Evolutionary conservation across 306 rosid species (phyloP).

Genomic region (Cucumis sativus): Cucumber_9930_V3 NC_026659.2:29511501-29512000

Average conservation of each 20-base stretch:
- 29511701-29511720: conserved; percentile 12
- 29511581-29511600: neutral
- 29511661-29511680: conserved; percentile 91
- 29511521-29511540: neutral
- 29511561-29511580: neutral
- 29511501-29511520: neutral
- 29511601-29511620: conserved; percentile 59
- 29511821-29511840: neutral
- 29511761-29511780: neutral
- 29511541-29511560: neutral
- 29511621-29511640: conserved; percentile 73
- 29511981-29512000: neutral
- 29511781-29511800: neutral
- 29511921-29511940: neutral
- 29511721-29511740: neutral
- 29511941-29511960: neutral
- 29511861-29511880: neutral
- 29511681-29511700: conserved; percentile 71
- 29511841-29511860: neutral
- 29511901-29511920: neutral
- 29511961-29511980: neutral
- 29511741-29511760: neutral
- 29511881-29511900: neutral
- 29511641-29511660: conserved; percentile 97
- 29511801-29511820: neutral